phyloP scores from a whole-genome alignment of 345 rosid species.

The Eucalyptus melliodora region DNA sequence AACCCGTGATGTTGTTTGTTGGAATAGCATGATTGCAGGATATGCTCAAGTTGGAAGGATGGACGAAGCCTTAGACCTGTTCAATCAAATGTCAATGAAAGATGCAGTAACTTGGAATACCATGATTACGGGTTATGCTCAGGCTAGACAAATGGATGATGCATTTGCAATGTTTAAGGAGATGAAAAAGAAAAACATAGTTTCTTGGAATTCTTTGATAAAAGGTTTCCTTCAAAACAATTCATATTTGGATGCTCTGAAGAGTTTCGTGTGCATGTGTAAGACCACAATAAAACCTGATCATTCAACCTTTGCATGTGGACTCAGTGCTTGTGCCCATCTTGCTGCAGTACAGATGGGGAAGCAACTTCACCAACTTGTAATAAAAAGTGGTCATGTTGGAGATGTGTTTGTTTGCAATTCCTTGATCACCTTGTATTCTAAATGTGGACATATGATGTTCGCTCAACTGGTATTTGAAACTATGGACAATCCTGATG shows the following conservation, averaged over 20 bases:
- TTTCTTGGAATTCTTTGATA: conserved; percentile 33
- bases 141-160: conserved; percentile 6
- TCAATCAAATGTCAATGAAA: conserved; percentile 16
- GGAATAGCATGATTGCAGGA: conserved; percentile 25
- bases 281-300: conserved; percentile 9
- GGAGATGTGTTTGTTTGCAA: conserved; percentile 4
- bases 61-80: conserved; percentile 13
- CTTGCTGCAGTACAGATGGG: conserved; percentile 20
- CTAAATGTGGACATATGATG: conserved; percentile 20
- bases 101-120: conserved; percentile 35
- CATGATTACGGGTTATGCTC: conserved; percentile 28
- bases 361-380: conserved; percentile 19
- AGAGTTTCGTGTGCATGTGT: conserved; percentile 4
- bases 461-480: conserved; percentile 6
- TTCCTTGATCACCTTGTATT: conserved; percentile 12
- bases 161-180: conserved; percentile 9
- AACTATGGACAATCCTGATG: not conserved
- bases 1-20: conserved; percentile 16
- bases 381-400: not conserved
- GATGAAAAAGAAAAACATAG: conserved; percentile 11
- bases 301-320: conserved; percentile 9
- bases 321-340: conserved; percentile 20
- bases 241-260: conserved; percentile 5
- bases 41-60: conserved; percentile 17
- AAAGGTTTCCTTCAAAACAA: conserved; percentile 17